These are phyloP conservation scores for Pinus taeda DNA, from an alignment of 75 land plant species.

Conservation along the genomic window DNA sequence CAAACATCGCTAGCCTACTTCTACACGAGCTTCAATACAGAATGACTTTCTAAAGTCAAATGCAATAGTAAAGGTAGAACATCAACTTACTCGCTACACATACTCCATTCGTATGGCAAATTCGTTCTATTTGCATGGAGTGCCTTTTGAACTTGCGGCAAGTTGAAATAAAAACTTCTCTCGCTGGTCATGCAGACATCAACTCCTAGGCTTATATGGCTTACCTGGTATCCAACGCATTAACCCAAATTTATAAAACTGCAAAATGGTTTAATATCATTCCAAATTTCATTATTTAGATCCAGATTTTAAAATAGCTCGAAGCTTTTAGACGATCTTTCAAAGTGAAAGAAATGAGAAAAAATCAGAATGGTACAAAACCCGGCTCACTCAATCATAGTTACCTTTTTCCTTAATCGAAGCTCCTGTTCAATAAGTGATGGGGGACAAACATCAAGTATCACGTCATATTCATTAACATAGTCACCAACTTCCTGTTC, in stretches of 20 bases:
- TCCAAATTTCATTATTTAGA: no score
- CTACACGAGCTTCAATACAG: no score
- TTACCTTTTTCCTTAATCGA: constrained; percentile 13
- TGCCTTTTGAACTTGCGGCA: constrained; percentile 93
- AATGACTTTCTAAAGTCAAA: no score
- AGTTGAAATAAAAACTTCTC: constrained; percentile 79
- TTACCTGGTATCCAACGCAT: constrained; percentile 32
- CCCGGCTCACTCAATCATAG: no score
- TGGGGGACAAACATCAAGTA: constrained; percentile 19
- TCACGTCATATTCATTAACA: constrained; percentile 26
- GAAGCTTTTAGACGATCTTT: neutral
- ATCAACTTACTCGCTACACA: constrained; percentile 76
- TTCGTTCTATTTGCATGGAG: constrained; percentile 94
- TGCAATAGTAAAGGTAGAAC: no score
- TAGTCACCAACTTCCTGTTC: constrained; percentile 20
- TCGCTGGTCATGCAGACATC: constrained; percentile 83
- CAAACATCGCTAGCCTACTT: no score
- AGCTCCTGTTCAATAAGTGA: constrained; percentile 19
- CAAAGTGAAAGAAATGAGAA: neutral
- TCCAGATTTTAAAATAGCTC: neutral
- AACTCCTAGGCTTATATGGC: constrained; percentile 70
- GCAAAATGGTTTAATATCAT: no score
- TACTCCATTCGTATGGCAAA: constrained; percentile 77
- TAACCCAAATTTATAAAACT: neutral
- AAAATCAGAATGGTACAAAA: neutral